Evolutionary conservation across 257 asterid species (phyloP).

Genomic region (Solanum medicagineum): DNA sequence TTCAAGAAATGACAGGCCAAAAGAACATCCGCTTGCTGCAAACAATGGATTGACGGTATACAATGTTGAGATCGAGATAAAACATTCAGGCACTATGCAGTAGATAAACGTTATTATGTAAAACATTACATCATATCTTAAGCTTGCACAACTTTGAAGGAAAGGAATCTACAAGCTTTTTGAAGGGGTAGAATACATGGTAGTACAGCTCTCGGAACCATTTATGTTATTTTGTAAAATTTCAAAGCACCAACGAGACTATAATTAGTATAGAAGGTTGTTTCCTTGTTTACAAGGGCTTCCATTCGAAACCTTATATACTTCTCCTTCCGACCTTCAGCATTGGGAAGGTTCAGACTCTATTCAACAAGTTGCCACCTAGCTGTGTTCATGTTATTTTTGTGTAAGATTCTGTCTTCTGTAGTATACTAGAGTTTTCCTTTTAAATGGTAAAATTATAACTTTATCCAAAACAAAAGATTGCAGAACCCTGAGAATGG

Average conservation of each 20-base stretch:
- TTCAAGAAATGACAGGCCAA: not conserved
- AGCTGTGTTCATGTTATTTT: not conserved
- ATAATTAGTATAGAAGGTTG: not conserved
- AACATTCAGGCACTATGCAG: not conserved
- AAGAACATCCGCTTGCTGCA: not conserved
- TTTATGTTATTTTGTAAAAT: not conserved
- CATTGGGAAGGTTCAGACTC: not conserved
- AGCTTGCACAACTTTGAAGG: not conserved
- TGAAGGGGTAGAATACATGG: not conserved
- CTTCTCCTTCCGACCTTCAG: not conserved
- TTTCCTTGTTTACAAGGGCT: not conserved
- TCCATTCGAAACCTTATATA: not conserved
- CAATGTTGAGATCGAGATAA: not conserved
- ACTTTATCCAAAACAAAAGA: not conserved
- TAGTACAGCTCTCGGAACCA: not conserved
- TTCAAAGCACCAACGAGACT: not conserved
- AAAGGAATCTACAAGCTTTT: not conserved
- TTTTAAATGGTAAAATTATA: not conserved
- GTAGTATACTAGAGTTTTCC: not conserved
- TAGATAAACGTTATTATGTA: not conserved
- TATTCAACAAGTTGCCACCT: not conserved
- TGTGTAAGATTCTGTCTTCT: not conserved
- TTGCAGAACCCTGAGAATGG: not conserved
- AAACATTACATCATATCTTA: not conserved
- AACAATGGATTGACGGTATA: not conserved